Conservation (phyloP, 495 filamentous ascomycete species). For the Mycothermus thermophilus region DNA sequence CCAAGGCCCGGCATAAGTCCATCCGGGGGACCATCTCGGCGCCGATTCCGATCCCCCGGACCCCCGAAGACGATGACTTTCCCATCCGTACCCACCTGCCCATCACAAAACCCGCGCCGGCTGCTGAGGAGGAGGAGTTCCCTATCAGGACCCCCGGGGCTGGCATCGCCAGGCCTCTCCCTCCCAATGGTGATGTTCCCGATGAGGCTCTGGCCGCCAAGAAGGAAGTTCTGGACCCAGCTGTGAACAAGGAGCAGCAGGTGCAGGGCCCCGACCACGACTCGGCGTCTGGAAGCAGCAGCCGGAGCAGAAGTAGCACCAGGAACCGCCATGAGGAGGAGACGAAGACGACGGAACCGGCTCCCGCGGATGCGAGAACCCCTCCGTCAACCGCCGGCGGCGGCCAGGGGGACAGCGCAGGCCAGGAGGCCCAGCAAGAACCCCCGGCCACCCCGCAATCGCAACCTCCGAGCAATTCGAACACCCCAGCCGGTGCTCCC, state of each 20-base stretch:
- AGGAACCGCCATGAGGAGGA: too few relatives aligned
- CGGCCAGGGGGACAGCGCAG: slow-evolving; percentile 4
- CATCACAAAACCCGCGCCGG: slow-evolving; percentile 13
- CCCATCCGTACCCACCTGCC: slow-evolving; percentile 29
- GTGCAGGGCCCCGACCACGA: neutral
- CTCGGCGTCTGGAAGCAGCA: neutral
- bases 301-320: too few relatives aligned
- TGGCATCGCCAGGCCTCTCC: slow-evolving; percentile 21
- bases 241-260: neutral
- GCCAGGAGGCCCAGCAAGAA: slow-evolving; percentile 10
- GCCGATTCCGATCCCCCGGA: slow-evolving; percentile 32
- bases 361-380: too few relatives aligned
- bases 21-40: slow-evolving; percentile 40
- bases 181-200: slow-evolving; percentile 10
- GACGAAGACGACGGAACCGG: too few relatives aligned
- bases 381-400: neutral
- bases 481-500: slow-evolving; percentile 3
- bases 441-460: slow-evolving; percentile 13
- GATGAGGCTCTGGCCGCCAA: too few relatives aligned
- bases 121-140: slow-evolving; percentile 31
- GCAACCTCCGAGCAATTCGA: slow-evolving; percentile 7
- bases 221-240: too few relatives aligned
- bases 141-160: slow-evolving; percentile 27
- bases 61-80: slow-evolving; percentile 33
- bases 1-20: slow-evolving; percentile 25